Base-by-base conservation (phyloP, 306 rosid species). In the Hippophae tibetana region DNA sequence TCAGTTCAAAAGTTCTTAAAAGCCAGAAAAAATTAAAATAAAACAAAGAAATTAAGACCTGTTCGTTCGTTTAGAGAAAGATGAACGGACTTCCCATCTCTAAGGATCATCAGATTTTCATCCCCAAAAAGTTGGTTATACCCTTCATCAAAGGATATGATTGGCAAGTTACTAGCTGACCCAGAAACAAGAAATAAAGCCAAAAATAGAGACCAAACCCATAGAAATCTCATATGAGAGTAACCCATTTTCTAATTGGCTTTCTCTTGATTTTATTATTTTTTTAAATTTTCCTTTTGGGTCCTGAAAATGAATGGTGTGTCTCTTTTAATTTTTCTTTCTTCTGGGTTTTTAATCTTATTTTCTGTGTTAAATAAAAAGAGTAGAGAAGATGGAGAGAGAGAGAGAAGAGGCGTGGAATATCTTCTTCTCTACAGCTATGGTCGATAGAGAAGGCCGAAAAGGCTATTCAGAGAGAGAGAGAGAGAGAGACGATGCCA, bases 21-120 rank as follows among this genome's bases (percentile, higher is more conserved):
- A 63, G 23, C 14, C 43, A 62, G 2, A 9, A 18, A 2, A 3
- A 57, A 7, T 65, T 7, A 51, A 23, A 63, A 52, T 51, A 14
- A 14, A 58, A 25, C 42, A 40, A 10, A 41, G 11, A 53, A 8
- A 57, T 2, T n/a, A 51, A 43, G 56, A 90, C 98, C 98, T 70
- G 98, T 85, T 47, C 89, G 72, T 64, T 87, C 83, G 71, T 90
- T 76, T 42, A 90, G 80, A 53, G 88, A 63, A 62, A 90, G 89
- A 81, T 82, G 98, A 73, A 87, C 96, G 0, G 87, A 76, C 66
- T 87, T 87, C 0, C 95, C 94, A 68, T 90, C 96, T 56, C 72
- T 68, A 48, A 76, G 86, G 68, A 87, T 62, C 54, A 67, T 65
- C 54, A 90, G 74, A 71, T 90, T 87, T 47, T 73, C 67, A 51